Evolutionary conservation across 306 rosid species (phyloP), one percentile per base, ranked within the genome.

Genomic region (Urtica urens): DNA sequence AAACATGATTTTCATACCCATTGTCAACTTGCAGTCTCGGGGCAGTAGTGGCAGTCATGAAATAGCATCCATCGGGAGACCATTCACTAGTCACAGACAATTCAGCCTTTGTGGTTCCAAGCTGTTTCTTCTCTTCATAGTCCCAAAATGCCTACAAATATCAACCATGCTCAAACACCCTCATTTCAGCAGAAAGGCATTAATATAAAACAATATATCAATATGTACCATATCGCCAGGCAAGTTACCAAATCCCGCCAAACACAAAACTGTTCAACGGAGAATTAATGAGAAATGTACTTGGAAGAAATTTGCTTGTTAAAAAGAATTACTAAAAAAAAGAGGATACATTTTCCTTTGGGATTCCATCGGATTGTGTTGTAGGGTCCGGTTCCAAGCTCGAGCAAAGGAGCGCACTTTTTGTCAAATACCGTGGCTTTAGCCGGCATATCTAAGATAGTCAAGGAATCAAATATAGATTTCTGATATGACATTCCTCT

Each of bases 41-140:
- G 53, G 97, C 95, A 11, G 97, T 88, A 38, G 97, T 84, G 17
- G 95, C 95, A 27, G 97, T 88, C 97, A 88, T 81, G 78, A 88
- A 84, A 70, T 81, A 88, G 63, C 78, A 55, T 42, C 97, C 97
- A 72, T 84, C 86, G 1, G 97, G 78, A 52, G 97, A 88, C 95
- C 97, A 88, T 68, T 88, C 97, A 57, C 95, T 81, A 19, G 95
- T 72, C 59, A 88, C 95, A 27, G 97, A 88, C 74, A 83, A 81
- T 63, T 84, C 97, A 28, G 93, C 93, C 73, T 59, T 81, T 2
- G 87, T 84, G 64, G 78, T 13, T 53, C 54, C 77, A 56, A 88
- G 76, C 68, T 78, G 93, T 49, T 79, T 78, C 68, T 51, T 74
- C 60, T 77, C 95, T 16, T 11, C 11, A 17, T 84, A 77, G 66